phyloP scores from a whole-genome alignment of 495 filamentous ascomycete genomes.

The Neurospora sp. region DNA sequence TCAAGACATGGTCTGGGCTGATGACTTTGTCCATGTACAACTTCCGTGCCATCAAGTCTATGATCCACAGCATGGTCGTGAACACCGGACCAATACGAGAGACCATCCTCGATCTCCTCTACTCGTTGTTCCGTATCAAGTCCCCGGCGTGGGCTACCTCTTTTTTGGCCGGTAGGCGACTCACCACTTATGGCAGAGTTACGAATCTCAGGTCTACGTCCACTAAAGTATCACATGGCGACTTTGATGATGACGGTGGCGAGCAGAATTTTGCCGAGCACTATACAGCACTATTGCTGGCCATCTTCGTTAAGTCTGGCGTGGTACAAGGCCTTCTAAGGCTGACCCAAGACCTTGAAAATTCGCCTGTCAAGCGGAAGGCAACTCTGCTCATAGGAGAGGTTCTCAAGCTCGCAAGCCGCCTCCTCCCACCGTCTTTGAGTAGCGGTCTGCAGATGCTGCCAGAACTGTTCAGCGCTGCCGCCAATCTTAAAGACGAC shows the following conservation, averaged over 20 bases:
- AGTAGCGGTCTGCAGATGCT: constrained; percentile 76
- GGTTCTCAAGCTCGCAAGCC: constrained; percentile 77
- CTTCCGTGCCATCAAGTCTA: constrained; percentile 69
- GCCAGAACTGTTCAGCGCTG: constrained; percentile 68
- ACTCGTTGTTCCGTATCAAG: constrained; percentile 86
- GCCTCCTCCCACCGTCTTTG: constrained; percentile 66
- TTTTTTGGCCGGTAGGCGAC: constrained; percentile 81
- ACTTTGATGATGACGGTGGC: constrained; percentile 52
- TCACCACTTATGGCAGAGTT: constrained; percentile 91
- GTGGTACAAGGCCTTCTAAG: constrained; percentile 69
- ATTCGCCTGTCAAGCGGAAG: constrained; percentile 72
- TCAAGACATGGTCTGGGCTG: constrained; percentile 89
- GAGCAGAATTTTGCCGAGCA: constrained; percentile 83
- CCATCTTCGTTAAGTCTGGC: constrained; percentile 73
- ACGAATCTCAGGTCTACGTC: constrained; percentile 62
- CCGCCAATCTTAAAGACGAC: constrained; percentile 57
- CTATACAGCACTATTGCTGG: constrained; percentile 82
- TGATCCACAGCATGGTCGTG: constrained; percentile 69
- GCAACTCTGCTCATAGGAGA: constrained; percentile 84
- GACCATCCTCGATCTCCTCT: constrained; percentile 75
- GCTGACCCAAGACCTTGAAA: constrained; percentile 58
- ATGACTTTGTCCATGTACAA: constrained; percentile 77
- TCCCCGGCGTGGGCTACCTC: constrained; percentile 93
- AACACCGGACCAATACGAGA: constrained; percentile 55
- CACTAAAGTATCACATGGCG: constrained; percentile 34